phyloP scores from a whole-genome alignment of 257 asterid genomes.

The Datura wrightii region DNA sequence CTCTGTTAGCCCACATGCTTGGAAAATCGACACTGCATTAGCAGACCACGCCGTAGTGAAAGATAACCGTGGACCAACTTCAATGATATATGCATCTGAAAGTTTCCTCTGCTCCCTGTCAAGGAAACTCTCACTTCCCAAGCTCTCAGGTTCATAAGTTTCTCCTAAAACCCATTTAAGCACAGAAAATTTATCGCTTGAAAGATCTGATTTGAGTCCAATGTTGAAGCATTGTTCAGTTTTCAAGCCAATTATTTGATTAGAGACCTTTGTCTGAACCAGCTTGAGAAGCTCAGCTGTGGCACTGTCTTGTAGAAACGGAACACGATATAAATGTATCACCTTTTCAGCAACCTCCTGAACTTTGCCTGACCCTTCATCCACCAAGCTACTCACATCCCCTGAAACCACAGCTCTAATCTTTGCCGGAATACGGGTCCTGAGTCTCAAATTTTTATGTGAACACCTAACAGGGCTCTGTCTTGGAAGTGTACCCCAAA shows the following conservation, averaged over 20 bases:
- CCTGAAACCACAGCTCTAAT: slow-evolving; percentile 59
- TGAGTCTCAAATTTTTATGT: slow-evolving; percentile 32
- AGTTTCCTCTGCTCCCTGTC: slow-evolving; percentile 45
- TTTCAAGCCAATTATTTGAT: slow-evolving; percentile 66
- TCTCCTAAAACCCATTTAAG: slow-evolving; percentile 90
- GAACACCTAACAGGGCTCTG: slow-evolving; percentile 41
- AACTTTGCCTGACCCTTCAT: slow-evolving; percentile 26
- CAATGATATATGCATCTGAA: slow-evolving; percentile 56
- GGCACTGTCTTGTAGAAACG: slow-evolving; percentile 67
- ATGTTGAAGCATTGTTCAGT: slow-evolving; percentile 90
- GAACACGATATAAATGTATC: slow-evolving; percentile 73
- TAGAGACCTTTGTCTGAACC: slow-evolving; percentile 65
- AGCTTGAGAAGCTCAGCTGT: slow-evolving; percentile 69
- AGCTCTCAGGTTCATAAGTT: slow-evolving; percentile 83
- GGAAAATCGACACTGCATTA: slow-evolving; percentile 88
- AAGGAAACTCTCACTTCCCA: slow-evolving; percentile 72
- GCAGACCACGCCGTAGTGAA: slow-evolving; percentile 98
- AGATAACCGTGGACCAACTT: slow-evolving; percentile 96
- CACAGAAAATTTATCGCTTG: slow-evolving; percentile 61
- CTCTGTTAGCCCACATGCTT: slow-evolving; percentile 85
- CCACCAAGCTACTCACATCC: slow-evolving; percentile 45
- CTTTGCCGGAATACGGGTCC: slow-evolving; percentile 39
- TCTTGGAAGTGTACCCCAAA: slow-evolving; percentile 57
- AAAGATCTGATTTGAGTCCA: slow-evolving; percentile 67
- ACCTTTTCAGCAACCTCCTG: slow-evolving; percentile 51